Evolutionary conservation across 768 basidiomycete genomes (phyloP).

Genomic region (Asterophora lycoperdoides): DNA sequence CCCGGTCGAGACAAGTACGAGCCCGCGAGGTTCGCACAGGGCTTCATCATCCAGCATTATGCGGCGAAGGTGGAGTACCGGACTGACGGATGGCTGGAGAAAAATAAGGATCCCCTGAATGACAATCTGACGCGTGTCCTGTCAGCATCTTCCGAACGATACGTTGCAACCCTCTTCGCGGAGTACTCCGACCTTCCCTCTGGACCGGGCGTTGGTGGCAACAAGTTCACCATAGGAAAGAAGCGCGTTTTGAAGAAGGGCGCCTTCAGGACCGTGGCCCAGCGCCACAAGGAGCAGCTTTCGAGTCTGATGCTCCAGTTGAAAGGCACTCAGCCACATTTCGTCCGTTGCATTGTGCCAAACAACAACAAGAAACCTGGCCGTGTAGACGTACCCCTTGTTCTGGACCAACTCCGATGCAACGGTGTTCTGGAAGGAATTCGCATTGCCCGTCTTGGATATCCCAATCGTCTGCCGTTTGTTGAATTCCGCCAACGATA

Average conservation of each 20-base stretch:
- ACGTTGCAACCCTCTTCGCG: conserved; percentile 78
- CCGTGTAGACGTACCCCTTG: conserved; percentile 87
- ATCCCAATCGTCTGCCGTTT: conserved; percentile 95
- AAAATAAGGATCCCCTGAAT: conserved; percentile 98
- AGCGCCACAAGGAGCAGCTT: conserved; percentile 95
- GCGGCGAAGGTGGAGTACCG: conserved; percentile 96
- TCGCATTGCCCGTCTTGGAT: conserved; percentile 93
- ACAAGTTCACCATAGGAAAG: conserved; percentile 49
- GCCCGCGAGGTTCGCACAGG: conserved; percentile 84
- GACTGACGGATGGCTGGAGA: conserved; percentile 96
- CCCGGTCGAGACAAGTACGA: conserved; percentile 82
- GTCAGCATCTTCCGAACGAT: conserved; percentile 75
- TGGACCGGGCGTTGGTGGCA: conserved; percentile 30
- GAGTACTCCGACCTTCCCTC: conserved; percentile 61
- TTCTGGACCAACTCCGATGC: conserved; percentile 93
- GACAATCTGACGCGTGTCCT: conserved; percentile 92
- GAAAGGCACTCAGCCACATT: conserved; percentile 93
- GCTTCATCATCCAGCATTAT: conserved; percentile 94
- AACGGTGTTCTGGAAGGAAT: conserved; percentile 99
- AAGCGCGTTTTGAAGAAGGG: conserved; percentile 87
- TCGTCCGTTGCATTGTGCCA: conserved; percentile 97
- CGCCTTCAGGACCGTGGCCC: conserved; percentile 93
- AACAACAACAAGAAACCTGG: conserved; percentile 89
- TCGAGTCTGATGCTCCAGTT: conserved; percentile 88
- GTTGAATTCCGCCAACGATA: conserved; percentile 97